phyloP scores from a whole-genome alignment of 2,329 filamentous ascomycete species.

The Blastomyces emzantsi region DNA sequence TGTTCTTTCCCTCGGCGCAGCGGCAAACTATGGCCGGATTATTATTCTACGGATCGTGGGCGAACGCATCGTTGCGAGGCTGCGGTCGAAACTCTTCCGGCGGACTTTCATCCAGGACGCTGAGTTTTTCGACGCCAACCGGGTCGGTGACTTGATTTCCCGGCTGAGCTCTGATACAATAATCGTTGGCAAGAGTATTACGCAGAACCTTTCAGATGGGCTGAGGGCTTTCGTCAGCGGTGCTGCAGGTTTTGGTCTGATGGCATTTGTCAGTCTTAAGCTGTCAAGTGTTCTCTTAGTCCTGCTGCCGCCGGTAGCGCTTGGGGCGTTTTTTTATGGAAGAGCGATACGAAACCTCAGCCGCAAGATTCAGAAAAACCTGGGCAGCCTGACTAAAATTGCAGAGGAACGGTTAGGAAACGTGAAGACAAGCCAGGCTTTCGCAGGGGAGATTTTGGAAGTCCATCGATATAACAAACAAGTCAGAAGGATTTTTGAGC shows the following conservation, averaged over 20 bases:
- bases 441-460: constrained; percentile 87
- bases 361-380: constrained; percentile 84
- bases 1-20: constrained; percentile 72
- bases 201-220: constrained; percentile 95
- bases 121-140: constrained; percentile 97
- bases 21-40: constrained; percentile 88
- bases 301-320: constrained; percentile 82
- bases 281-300: constrained; percentile 77
- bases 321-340: constrained; percentile 87
- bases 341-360: constrained; percentile 81
- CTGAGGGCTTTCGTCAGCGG: constrained; percentile 84
- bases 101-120: constrained; percentile 95
- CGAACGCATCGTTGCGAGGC: constrained; percentile 82
- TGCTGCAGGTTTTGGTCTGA: constrained; percentile 77
- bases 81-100: constrained; percentile 82
- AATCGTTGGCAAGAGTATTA: constrained; percentile 97
- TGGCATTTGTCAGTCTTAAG: constrained; percentile 92
- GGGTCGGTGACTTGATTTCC: constrained; percentile 92
- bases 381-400: constrained; percentile 90
- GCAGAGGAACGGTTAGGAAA: constrained; percentile 97
- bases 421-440: constrained; percentile 92
- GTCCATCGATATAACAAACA: constrained; percentile 85
- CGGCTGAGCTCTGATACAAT: constrained; percentile 92
- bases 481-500: constrained; percentile 79
- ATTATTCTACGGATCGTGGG: constrained; percentile 89